Conservation (phyloP, 495 filamentous ascomycete genomes). For the Trichoderma asperelloides region DNA sequence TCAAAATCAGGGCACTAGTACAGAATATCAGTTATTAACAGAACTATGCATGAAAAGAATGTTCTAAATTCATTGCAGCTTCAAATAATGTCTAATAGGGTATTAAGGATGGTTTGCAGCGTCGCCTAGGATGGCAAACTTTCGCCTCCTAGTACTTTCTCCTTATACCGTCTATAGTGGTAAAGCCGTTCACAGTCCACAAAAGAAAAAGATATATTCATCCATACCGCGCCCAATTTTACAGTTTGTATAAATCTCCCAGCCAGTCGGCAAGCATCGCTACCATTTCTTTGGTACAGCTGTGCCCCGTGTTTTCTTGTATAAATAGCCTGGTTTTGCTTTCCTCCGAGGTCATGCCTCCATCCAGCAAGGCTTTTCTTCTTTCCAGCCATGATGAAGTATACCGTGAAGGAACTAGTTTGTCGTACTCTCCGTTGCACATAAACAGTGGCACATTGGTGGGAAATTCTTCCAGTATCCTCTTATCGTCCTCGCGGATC, state of each 20-base stretch:
- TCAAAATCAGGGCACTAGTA: no score
- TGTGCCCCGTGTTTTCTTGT: slow-evolving; percentile 16
- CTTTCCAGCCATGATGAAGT: slow-evolving; percentile 12
- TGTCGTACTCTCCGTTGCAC: slow-evolving; percentile 14
- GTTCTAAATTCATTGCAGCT: no score
- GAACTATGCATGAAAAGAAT: no score
- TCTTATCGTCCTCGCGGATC: slow-evolving; percentile 13
- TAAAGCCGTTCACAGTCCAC: no score
- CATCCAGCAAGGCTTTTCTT: not conserved
- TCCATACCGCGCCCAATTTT: not conserved
- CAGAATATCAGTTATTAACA: no score
- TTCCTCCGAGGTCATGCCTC: not conserved
- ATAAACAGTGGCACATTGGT: slow-evolving; percentile 11
- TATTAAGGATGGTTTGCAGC: no score
- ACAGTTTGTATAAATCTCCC: not conserved
- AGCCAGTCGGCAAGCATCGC: slow-evolving; percentile 14
- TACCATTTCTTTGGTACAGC: slow-evolving; percentile 17
- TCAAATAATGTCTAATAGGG: no score
- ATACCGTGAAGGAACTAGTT: slow-evolving; percentile 13
- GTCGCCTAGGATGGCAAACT: no score
- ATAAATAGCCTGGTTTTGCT: slow-evolving; percentile 11
- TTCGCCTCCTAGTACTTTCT: no score
- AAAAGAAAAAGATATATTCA: no score
- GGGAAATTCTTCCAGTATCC: slow-evolving; percentile 14
- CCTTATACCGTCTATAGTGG: no score